Base-by-base conservation (phyloP, 768 basidiomycete genomes). In the Hortiboletus campestris region DNA sequence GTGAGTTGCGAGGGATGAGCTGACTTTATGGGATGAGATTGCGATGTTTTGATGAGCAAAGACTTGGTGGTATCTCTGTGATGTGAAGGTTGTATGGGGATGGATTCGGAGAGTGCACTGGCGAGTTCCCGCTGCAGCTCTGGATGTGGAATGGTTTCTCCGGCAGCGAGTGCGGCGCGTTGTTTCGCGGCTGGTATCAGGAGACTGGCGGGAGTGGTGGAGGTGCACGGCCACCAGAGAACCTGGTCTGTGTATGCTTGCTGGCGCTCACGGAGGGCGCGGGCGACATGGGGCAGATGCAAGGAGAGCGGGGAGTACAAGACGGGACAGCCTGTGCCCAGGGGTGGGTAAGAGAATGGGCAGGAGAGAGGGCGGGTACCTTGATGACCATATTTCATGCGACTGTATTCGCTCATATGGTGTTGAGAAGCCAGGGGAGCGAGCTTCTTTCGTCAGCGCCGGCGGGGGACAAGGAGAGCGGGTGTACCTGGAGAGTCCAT, bases 11-110 rank as follows among this genome's bases (percentile, higher is more conserved):
- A 17, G 46, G 43, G 19, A 49, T n/a, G 6, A 47, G 74, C 81
- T 49, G 58, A 90, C 89, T 92, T 91, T 67, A 95, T 89, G 8
- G 92, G 91, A 71, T 93, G 91, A 0, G 87, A 81, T 22, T 81
- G 77, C 3, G 89, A 91, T 1, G 90, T 93, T 65, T 90, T 93
- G 54, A 86, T 54, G 25, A 25, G 25, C 25, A 3, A 25, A 25
- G 25, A 25, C 4, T 25, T 25, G 13, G 8, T n/a, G 42, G 32
- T 49, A 39, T 55, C 38, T 19, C 22, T 42, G 4, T 32, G 63
- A 38, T 50, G 49, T 17, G 53, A 28, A 29, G 22, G 39, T 8
- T 39, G 58, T 31, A 39, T 20, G 49, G 56, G 16, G 51, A 61
- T 77, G 70, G 73, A 63, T n/a, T 83, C 77, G 8, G 78, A 72